phyloP scores from a whole-genome alignment of 129 eudicot species.

The Arctium minus region DNA sequence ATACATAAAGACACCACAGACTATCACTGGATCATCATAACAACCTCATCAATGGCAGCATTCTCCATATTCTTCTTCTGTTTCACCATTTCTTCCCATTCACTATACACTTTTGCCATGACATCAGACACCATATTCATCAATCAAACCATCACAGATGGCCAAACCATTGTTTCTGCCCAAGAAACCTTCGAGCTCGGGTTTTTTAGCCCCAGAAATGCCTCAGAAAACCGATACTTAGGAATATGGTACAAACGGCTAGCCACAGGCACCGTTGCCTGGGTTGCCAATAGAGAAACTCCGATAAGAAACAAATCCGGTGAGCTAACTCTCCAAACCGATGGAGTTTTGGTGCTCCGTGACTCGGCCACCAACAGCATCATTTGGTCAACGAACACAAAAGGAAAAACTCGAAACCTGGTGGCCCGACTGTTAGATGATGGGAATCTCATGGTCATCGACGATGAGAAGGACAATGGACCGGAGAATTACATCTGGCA shows the following conservation, averaged over 20 bases:
- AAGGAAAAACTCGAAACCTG: background rate
- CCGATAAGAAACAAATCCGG: slow-evolving; percentile 10
- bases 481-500: slow-evolving; percentile 26
- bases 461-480: background rate
- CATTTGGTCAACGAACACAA: slow-evolving; percentile 20
- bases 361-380: background rate
- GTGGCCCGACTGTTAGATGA: slow-evolving; percentile 12
- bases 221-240: slow-evolving; percentile 4
- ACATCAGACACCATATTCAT: slow-evolving; percentile 1
- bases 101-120: background rate
- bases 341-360: slow-evolving; percentile 13
- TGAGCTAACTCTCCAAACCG: background rate
- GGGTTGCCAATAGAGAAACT: slow-evolving; percentile 24
- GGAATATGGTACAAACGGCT: slow-evolving; percentile 26
- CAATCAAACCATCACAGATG: slow-evolving; percentile 10
- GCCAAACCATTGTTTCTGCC: slow-evolving; percentile 13
- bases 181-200: slow-evolving; percentile 17
- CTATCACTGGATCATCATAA: too few species aligned
- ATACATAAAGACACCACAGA: too few species aligned
- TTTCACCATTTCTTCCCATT: background rate
- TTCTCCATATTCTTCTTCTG: background rate
- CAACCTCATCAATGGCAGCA: background rate
- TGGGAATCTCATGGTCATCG: slow-evolving; percentile 19
- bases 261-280: slow-evolving; percentile 11
- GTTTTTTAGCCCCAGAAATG: background rate